A percentile compares a stretch with the other conserved stretches of the same genome.
These are phyloP conservation scores for Tubosaeta sp. DNA, from an alignment of 768 basidiomycete genomes.

Conservation along the genomic window DNA sequence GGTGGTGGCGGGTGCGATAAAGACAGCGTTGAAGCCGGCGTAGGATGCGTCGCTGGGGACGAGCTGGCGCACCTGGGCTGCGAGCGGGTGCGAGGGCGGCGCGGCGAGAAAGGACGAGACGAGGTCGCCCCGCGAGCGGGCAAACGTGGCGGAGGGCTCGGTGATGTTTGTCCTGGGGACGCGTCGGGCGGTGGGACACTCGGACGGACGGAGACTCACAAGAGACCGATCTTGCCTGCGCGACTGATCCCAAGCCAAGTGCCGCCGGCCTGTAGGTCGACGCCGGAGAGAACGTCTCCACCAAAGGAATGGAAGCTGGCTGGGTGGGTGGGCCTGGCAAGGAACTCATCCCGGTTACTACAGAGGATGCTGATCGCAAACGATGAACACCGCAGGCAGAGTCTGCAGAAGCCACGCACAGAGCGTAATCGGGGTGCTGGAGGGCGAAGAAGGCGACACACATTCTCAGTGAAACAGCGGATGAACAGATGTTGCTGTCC, in stretches of 20 bases:
- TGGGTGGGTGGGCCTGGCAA: slow-evolving; percentile 59
- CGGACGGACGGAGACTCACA: slow-evolving; percentile 46
- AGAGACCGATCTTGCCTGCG: slow-evolving; percentile 61
- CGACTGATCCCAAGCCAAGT: slow-evolving; percentile 78
- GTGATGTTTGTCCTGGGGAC: slow-evolving; percentile 76
- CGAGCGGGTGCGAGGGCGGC: slow-evolving; percentile 38
- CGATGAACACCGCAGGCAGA: not conserved
- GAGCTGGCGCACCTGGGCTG: slow-evolving; percentile 33
- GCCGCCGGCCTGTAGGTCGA: slow-evolving; percentile 69
- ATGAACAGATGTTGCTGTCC: not conserved
- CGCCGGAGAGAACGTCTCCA: slow-evolving; percentile 60
- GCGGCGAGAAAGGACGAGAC: slow-evolving; percentile 64
- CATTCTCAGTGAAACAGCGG: slow-evolving; percentile 22
- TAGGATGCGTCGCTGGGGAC: slow-evolving; percentile 48
- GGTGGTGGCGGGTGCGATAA: slow-evolving; percentile 43
- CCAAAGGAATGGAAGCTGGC: slow-evolving; percentile 70
- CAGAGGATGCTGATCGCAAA: slow-evolving; percentile 53
- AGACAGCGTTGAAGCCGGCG: slow-evolving; percentile 79
- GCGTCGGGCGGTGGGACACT: not conserved
- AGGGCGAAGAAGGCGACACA: slow-evolving; percentile 78
- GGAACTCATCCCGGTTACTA: slow-evolving; percentile 73
- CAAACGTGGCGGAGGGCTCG: slow-evolving; percentile 48
- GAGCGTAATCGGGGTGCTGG: slow-evolving; percentile 70
- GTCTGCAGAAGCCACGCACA: slow-evolving; percentile 41
- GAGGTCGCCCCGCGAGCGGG: slow-evolving; percentile 65